phyloP scores from a whole-genome alignment of 2,329 filamentous ascomycete genomes.

The Aspergillus arachidicola region DNA sequence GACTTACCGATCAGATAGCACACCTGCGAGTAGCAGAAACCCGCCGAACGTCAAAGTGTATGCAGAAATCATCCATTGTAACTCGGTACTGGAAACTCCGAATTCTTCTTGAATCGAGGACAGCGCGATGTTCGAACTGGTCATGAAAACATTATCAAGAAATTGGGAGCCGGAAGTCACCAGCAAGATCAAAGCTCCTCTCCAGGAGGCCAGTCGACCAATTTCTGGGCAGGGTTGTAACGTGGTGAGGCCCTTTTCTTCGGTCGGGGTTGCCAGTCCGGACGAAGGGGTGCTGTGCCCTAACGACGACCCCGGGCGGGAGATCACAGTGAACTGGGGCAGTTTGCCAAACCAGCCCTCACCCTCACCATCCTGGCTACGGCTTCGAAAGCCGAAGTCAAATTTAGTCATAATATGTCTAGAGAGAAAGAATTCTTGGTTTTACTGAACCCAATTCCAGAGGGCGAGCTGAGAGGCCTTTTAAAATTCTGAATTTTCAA shows the following conservation, averaged over 20 bases:
- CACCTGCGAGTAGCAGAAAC: conserved; percentile 36
- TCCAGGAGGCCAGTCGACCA: conserved; percentile 41
- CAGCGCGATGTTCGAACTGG: conserved; percentile 44
- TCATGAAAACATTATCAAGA: conserved; percentile 51
- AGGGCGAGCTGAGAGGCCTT: not conserved
- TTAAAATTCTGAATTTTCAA: not conserved
- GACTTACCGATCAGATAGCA: conserved; percentile 36
- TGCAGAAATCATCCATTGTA: conserved; percentile 48
- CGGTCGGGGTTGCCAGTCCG: conserved; percentile 20
- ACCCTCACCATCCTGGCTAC: not conserved
- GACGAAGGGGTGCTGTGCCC: conserved; percentile 18
- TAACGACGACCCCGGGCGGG: conserved; percentile 14
- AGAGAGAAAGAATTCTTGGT: not conserved
- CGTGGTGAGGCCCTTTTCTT: conserved; percentile 20
- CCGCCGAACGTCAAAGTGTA: conserved; percentile 47
- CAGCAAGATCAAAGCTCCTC: conserved; percentile 41
- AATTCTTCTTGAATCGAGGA: conserved; percentile 46
- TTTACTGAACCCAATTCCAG: not conserved
- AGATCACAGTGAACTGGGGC: conserved; percentile 20
- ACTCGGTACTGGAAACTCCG: conserved; percentile 34
- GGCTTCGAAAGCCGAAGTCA: conserved; percentile 6
- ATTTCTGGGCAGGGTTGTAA: conserved; percentile 33
- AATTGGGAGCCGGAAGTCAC: conserved; percentile 48
- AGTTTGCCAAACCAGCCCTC: conserved; percentile 13
- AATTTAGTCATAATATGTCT: conserved; percentile 5